Percentiles rank a stretch among this genome's conserved stretches.
Evolutionary conservation across 306 rosid genomes (phyloP).

Genomic region (Quercus gilva): DNA sequence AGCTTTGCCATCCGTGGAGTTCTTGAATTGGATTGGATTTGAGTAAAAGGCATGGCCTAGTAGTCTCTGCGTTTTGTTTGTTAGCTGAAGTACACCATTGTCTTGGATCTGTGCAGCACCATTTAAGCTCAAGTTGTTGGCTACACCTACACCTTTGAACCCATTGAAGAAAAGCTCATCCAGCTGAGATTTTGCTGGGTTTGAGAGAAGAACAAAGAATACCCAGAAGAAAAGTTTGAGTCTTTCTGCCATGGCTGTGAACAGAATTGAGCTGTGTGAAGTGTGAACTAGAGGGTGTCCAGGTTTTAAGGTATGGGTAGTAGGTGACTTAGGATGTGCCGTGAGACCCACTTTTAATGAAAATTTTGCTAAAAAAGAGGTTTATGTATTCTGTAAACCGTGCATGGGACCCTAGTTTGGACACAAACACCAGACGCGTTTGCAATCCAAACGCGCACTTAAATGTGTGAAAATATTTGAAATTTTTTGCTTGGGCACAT

Average conservation of each 20-base stretch:
- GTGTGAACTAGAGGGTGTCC: not conserved
- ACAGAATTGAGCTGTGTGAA: not conserved
- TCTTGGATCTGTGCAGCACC: constrained; percentile 19
- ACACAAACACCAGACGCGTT: too few species aligned
- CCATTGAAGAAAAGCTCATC: constrained; percentile 17
- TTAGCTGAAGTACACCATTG: constrained; percentile 28
- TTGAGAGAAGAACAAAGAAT: not conserved
- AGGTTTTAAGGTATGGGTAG: not conserved
- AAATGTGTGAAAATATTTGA: too few species aligned
- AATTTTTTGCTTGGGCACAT: not conserved
- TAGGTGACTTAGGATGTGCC: too few species aligned
- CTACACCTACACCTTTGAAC: not conserved
- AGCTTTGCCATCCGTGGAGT: too few species aligned
- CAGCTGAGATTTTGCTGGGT: too few species aligned
- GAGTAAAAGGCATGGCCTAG: too few species aligned
- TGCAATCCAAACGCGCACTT: too few species aligned
- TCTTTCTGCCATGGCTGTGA: constrained; percentile 14
- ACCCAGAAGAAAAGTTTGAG: constrained; percentile 1
- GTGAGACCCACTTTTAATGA: too few species aligned
- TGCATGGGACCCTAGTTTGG: too few species aligned
- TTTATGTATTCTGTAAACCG: too few species aligned
- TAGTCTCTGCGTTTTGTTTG: constrained; percentile 21
- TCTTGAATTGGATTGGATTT: too few species aligned
- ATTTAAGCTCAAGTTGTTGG: constrained; percentile 18
- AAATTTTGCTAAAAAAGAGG: too few species aligned